Conservation (phyloP, 257 asterid species). For the Cordia subcordata region DNA sequence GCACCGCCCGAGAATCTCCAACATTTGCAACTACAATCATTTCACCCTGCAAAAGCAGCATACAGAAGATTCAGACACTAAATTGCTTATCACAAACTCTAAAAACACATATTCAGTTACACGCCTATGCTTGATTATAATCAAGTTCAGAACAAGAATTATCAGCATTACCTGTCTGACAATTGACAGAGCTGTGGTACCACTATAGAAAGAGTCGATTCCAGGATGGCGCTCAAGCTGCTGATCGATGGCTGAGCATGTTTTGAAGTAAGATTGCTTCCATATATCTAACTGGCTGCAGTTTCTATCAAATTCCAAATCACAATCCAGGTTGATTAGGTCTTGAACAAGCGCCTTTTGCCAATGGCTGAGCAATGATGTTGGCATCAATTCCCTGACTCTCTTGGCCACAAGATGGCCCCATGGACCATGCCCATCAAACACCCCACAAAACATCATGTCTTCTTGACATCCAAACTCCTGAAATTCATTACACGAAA, state of each 20-base stretch:
- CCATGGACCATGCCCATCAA: constrained; percentile 90
- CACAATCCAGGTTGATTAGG: constrained; percentile 17
- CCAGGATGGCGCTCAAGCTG: constrained; percentile 42
- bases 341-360: constrained; percentile 45
- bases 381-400: constrained; percentile 55
- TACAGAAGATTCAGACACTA: not conserved
- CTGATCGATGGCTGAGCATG: constrained; percentile 66
- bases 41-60: constrained; percentile 48
- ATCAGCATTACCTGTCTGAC: constrained; percentile 50
- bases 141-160: not conserved
- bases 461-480: constrained; percentile 77
- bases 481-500: constrained; percentile 17
- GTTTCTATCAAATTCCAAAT: constrained; percentile 20
- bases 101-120: not conserved
- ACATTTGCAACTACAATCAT: constrained; percentile 51
- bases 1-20: constrained; percentile 78
- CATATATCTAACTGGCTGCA: constrained; percentile 40
- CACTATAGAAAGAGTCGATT: constrained; percentile 66
- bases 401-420: constrained; percentile 63
- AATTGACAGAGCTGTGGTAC: constrained; percentile 57
- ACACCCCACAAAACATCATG: constrained; percentile 68
- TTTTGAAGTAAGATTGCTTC: constrained; percentile 52
- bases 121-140: no score
- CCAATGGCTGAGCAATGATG: constrained; percentile 55
- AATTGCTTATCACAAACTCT: no score